A percentile compares a stretch with the other conserved stretches of the same genome.
These are phyloP conservation scores for Diaporthe sp. DNA, from an alignment of 2,329 filamentous ascomycete genomes.

Conservation along the genomic window DNA sequence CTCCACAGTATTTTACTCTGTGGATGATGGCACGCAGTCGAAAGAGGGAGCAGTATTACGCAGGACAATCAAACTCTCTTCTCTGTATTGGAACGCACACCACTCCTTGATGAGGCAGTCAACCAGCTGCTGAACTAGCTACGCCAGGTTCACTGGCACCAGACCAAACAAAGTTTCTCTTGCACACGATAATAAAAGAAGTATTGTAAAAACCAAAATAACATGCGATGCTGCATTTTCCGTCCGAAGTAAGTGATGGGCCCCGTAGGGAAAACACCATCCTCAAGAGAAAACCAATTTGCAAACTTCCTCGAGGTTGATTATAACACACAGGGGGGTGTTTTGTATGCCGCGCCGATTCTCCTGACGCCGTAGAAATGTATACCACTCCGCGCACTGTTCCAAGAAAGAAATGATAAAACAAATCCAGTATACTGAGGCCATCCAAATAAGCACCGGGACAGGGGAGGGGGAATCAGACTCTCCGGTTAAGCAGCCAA, in stretches of 20 bases:
- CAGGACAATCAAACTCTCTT: neutral
- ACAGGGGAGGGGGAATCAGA: slow-evolving; percentile 3
- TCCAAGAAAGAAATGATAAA: neutral
- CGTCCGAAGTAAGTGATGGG: slow-evolving; percentile 8
- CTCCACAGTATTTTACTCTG: neutral
- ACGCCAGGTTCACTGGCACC: neutral
- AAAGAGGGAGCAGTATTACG: neutral
- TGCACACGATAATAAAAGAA: neutral
- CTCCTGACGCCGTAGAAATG: slow-evolving; percentile 29
- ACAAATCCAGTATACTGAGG: neutral
- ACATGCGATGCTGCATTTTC: slow-evolving; percentile 17
- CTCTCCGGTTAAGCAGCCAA: slow-evolving; percentile 6
- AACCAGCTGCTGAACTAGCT: neutral
- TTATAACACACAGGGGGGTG: slow-evolving; percentile 22
- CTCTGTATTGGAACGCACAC: slow-evolving; percentile 4
- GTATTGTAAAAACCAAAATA: neutral
- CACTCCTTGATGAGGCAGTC: slow-evolving; percentile 2
- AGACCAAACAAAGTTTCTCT: neutral
- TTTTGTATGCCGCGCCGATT: slow-evolving; percentile 24
- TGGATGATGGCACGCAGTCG: neutral
- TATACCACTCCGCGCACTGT: slow-evolving; percentile 19
- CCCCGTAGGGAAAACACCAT: slow-evolving; percentile 29
- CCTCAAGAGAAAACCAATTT: slow-evolving; percentile 12
- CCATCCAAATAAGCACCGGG: slow-evolving; percentile 9
- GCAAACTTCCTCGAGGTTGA: slow-evolving; percentile 17